Evolutionary conservation across 768 basidiomycete species (phyloP).

Genomic region (Boletellus ananiceps): DNA sequence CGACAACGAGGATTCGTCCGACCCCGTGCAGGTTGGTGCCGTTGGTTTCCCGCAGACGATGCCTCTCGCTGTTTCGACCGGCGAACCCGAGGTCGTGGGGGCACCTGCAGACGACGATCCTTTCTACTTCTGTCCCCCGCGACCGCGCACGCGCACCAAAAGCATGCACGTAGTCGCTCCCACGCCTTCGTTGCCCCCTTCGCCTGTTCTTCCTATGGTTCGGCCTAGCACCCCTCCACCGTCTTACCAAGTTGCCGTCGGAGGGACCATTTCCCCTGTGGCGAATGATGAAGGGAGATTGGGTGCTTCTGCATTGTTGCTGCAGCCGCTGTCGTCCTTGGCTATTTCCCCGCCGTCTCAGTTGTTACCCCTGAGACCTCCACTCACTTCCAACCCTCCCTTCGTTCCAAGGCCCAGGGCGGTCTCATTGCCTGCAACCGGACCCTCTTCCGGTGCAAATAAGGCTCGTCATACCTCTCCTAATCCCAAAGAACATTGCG

Average conservation of each 20-base stretch:
- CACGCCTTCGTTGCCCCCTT: conserved; percentile 1
- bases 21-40: conserved; percentile 6
- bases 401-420: conserved; percentile 23
- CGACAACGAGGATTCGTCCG: conserved; percentile 33
- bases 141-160: conserved; percentile 25
- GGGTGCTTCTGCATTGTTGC: conserved; percentile 24
- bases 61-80: background rate
- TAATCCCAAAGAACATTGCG: conserved; percentile 12
- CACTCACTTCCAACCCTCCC: conserved; percentile 6
- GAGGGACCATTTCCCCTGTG: background rate
- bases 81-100: background rate
- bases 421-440: conserved; percentile 20
- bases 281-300: conserved; percentile 7
- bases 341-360: conserved; percentile 11
- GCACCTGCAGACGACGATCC: conserved; percentile 19
- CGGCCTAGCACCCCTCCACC: conserved; percentile 26
- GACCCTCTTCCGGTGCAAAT: background rate
- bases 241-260: conserved; percentile 16
- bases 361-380: conserved; percentile 6
- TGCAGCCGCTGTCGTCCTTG: conserved; percentile 24
- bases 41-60: conserved; percentile 23
- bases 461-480: conserved; percentile 18
- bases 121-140: conserved; percentile 20
- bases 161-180: conserved; percentile 24
- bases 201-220: conserved; percentile 18